Evolutionary conservation across 305 asterid species (phyloP), one percentile per base, ranked within the genome.

Genomic region (Fraxinus greggii): DNA sequence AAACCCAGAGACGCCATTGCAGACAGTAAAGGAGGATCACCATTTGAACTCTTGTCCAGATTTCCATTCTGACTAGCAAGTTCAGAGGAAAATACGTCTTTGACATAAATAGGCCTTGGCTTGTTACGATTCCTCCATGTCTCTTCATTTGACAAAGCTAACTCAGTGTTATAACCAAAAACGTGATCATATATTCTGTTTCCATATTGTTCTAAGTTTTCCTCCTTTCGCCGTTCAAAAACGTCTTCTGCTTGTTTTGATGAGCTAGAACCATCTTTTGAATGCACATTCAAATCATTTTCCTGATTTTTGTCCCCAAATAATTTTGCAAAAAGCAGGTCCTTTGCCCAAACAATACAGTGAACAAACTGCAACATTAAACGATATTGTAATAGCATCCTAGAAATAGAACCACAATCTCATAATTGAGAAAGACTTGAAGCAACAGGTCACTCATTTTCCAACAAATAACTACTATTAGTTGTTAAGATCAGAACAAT

Each of bases 301-400:
- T 87, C 99, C 92, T 90, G 98, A 86, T 90, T 95, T 86, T 84
- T 92, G 88, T 96, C 97, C 79, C 99, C 99, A 89, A 94, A 92
- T 79, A 97, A 86, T 87, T 97, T 97, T 51, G 98, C 93, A 89
- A 97, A 97, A 76, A 97, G 97, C 86, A 97, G 93, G 86, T 97
- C 99, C 89, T 97, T 97, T 28, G 97, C 99, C 99, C 99, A 97
- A 69, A 97, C 99, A 54, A 97, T 89, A 86, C 99, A 97, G 90
- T 97, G 99, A 79, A 97, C 97, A 88, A 97, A 97, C 99, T 97
- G 94, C 87, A 89, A 85, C 75, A 83, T 78, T 15, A 87, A 75
- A 84, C 28, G 75, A 74, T 35, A 59, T 51, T 21, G 54, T 45
- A 79, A 80, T 61, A 84, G 48, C 63, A 82, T 42, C 42, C 76